Evolutionary conservation across 176 grass and related monocot species (phyloP).

Genomic region (Triticum urartu): DNA sequence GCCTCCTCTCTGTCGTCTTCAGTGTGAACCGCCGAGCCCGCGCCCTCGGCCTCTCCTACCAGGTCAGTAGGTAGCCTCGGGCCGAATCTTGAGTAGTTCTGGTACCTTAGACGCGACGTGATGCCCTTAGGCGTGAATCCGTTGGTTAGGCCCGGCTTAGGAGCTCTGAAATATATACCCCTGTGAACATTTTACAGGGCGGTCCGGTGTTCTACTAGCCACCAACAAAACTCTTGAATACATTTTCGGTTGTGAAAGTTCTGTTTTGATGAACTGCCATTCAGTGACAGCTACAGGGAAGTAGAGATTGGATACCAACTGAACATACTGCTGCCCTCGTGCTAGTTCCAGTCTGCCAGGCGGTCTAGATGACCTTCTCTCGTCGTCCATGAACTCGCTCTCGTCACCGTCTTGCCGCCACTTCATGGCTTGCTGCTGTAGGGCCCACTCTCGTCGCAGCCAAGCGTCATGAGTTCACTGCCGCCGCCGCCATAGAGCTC

Average conservation of each 20-base stretch:
- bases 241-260: too few relatives aligned
- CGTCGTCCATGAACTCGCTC: background rate
- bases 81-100: constrained; percentile 23
- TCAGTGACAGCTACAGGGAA: background rate
- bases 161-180: background rate
- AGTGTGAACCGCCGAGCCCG: constrained; percentile 40
- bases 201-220: background rate
- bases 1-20: constrained; percentile 57
- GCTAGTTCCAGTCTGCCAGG: background rate
- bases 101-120: background rate
- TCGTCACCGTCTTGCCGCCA: background rate
- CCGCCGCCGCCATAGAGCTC: background rate
- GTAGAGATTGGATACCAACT: background rate
- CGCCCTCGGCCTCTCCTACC: constrained; percentile 57
- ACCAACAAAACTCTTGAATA: background rate
- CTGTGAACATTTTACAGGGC: background rate
- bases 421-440: background rate
- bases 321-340: background rate
- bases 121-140: background rate
- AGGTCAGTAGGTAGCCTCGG: constrained; percentile 29
- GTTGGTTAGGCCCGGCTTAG: constrained; percentile 5
- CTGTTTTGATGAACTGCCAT: background rate
- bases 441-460: background rate
- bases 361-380: background rate
- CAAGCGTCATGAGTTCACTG: background rate